A percentile compares a stretch with the other conserved stretches of the same genome.
Conservation (phyloP, 139 green algal genomes). For the Pycnococcus provasolii region DNA sequence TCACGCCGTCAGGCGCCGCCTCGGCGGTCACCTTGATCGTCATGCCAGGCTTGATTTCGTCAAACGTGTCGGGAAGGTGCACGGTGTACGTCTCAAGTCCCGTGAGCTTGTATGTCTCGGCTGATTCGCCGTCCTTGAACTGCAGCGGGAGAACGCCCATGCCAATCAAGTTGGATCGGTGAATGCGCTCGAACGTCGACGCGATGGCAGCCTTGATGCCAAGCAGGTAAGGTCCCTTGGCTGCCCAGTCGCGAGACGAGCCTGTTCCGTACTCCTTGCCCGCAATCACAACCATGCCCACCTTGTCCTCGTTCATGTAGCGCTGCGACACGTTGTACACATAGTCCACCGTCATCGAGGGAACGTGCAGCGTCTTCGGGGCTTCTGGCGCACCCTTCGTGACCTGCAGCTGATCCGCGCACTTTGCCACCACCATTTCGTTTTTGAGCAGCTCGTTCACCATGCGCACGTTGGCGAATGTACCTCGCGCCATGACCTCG, state of each 20-base stretch:
- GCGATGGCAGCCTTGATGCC: constrained; percentile 40
- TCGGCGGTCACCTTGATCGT: constrained; percentile 30
- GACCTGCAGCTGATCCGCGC: too few relatives aligned
- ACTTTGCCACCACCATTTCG: background rate
- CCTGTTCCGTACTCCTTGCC: constrained; percentile 36
- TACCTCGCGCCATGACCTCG: constrained; percentile 38
- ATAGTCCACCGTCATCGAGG: background rate
- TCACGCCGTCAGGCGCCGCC: constrained; percentile 23
- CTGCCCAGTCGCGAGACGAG: constrained; percentile 35
- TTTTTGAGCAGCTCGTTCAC: constrained; percentile 30
- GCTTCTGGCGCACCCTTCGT: too few relatives aligned
- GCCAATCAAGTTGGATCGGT: constrained; percentile 39
- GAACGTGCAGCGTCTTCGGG: constrained; percentile 27
- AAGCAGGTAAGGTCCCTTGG: constrained; percentile 39
- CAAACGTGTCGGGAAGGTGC: constrained; percentile 17
- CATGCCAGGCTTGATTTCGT: constrained; percentile 36
- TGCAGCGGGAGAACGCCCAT: constrained; percentile 39
- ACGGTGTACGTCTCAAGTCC: constrained; percentile 32
- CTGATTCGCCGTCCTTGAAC: constrained; percentile 35
- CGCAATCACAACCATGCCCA: constrained; percentile 29
- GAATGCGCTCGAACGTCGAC: constrained; percentile 41
- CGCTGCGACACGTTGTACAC: constrained; percentile 3
- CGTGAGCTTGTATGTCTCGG: constrained; percentile 30
- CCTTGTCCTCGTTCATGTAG: constrained; percentile 33
- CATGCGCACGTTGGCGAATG: constrained; percentile 44